Evolutionary conservation across 768 basidiomycete species (phyloP).

Genomic region (Tricholoma sp.): DNA sequence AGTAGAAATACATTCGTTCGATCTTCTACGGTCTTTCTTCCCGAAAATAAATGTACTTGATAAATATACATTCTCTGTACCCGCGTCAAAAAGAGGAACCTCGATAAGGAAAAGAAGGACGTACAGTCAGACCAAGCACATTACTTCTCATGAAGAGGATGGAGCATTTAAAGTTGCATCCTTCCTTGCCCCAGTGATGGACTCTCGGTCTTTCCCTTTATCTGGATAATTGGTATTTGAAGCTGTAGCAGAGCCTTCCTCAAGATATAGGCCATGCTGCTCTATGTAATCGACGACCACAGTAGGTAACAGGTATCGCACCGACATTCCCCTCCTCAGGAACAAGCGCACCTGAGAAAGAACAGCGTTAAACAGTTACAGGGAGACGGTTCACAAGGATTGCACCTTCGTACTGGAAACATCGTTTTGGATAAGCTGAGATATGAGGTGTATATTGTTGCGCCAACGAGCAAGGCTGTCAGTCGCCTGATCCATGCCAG

Average conservation of each 20-base stretch:
- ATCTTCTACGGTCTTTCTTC: conserved; percentile 3
- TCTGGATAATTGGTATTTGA: conserved; percentile 17
- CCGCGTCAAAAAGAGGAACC: not conserved
- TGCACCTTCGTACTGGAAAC: conserved; percentile 90
- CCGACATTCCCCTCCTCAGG: conserved; percentile 73
- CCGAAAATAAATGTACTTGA: conserved; percentile 4
- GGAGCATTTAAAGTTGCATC: conserved; percentile 14
- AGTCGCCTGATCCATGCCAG: conserved; percentile 81
- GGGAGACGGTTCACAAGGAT: not conserved
- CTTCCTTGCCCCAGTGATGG: conserved; percentile 23
- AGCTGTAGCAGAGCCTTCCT: conserved; percentile 37
- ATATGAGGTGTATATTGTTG: conserved; percentile 85
- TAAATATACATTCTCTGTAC: not conserved
- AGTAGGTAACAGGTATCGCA: conserved; percentile 87
- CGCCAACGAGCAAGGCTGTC: conserved; percentile 72
- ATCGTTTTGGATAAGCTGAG: conserved; percentile 95
- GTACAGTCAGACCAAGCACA: not conserved
- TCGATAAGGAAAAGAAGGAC: conserved; percentile 1
- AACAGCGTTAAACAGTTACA: not conserved
- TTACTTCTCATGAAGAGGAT: conserved; percentile 14
- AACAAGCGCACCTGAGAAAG: conserved; percentile 54
- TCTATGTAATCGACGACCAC: conserved; percentile 95
- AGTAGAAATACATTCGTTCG: conserved; percentile 12
- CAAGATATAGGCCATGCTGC: conserved; percentile 69
- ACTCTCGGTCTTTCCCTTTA: conserved; percentile 34